Base-by-base conservation (phyloP, 164 flowering plant species). In the Protea cynaroides region DNA sequence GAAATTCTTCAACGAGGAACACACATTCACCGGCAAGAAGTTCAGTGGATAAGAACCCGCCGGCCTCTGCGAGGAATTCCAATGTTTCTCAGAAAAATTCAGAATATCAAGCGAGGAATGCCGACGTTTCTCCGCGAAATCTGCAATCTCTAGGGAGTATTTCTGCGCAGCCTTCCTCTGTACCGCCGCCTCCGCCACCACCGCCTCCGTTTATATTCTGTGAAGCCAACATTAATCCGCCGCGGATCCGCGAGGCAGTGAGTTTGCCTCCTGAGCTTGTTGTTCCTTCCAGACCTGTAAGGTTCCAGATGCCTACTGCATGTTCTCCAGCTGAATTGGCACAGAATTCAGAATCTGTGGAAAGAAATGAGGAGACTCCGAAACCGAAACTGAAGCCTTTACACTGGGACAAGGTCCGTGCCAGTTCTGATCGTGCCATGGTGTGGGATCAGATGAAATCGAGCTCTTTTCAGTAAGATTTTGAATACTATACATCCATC, bases 351-450 rank as follows among this genome's bases (percentile, higher is more conserved):
- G 78, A 57, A 1, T 12, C 63, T 40, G 29, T 29, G 37, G 85
- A 81, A 71, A 71, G 44, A 51, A 71, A 47, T 59, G 86, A 83
- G 52, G 86, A 82, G 50, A 76, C 82, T 10, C 81, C 86, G 0
- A 87, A 82, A 52, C 93, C 88, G 18, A 94, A 89, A 80, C 61
- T 95, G 67, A 92, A 95, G 80, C 90, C 97, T 0, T 71, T 95
- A 71, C 99, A 95, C 59, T 92, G 99, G 97, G 99, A 95, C 76
- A 91, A 95, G 80, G 99, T 92, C 12, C 81, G 96, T 72, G 97
- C 96, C 15, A 89, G 91, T 78, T 88, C 97, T 25, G 97, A 88
- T 80, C 82, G 91, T 11, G 97, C 83, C 44, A 95, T 89, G 96
- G 97, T 95, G 72, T 95, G 99, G 99, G 99, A 95, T 82, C 97